These are phyloP conservation scores for Lotus japonicus DNA, from an alignment of 306 rosid genomes.

Conservation along the genomic window DNA sequence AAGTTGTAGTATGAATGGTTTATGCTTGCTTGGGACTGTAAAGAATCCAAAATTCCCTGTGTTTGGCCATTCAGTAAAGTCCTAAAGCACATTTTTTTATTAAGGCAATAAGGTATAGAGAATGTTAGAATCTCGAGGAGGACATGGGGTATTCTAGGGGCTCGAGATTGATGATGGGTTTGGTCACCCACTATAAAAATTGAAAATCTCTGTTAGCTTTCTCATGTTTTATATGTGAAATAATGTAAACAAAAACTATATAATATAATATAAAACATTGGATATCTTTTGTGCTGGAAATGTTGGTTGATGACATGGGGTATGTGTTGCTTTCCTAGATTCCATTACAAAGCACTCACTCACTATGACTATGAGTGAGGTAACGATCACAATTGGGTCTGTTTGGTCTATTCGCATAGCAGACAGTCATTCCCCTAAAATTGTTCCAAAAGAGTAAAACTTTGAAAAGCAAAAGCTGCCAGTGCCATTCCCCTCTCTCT, in stretches of 20 bases:
- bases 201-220: slow-evolving; percentile 32
- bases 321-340: slow-evolving; percentile 37
- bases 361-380: neutral
- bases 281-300: slow-evolving; percentile 52
- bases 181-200: slow-evolving; percentile 53
- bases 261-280: neutral
- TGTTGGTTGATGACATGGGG: slow-evolving; percentile 35
- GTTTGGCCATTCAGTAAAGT: slow-evolving; percentile 64
- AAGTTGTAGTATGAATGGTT: slow-evolving; percentile 9
- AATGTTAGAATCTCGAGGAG: slow-evolving; percentile 95
- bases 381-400: slow-evolving; percentile 26
- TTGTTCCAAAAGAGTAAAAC: slow-evolving; percentile 53
- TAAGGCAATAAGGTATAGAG: slow-evolving; percentile 32
- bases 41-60: slow-evolving; percentile 63
- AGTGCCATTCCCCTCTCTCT: slow-evolving; percentile 21
- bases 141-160: slow-evolving; percentile 25
- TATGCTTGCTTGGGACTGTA: slow-evolving; percentile 26
- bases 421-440: slow-evolving; percentile 58
- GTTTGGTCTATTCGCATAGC: slow-evolving; percentile 33
- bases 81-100: slow-evolving; percentile 21
- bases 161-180: slow-evolving; percentile 57
- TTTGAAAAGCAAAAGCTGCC: slow-evolving; percentile 84
- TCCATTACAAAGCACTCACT: slow-evolving; percentile 48
- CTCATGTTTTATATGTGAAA: neutral
- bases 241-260: neutral